Conservation (phyloP, 495 filamentous ascomycete genomes). For the Aspergillus indologenus region DNA sequence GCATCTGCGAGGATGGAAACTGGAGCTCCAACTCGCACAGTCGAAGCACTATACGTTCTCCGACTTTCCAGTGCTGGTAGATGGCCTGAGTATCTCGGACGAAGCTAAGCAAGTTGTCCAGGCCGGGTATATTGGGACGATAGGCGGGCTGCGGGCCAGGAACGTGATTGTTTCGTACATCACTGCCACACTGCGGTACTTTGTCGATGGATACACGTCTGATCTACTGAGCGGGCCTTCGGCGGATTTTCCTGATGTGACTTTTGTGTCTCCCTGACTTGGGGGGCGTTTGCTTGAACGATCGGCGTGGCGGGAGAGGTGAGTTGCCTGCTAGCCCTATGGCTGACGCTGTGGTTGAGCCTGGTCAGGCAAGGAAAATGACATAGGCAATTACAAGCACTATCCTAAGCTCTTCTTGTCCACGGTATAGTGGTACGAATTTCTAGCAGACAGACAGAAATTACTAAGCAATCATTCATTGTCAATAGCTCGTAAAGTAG, state of each 20-base stretch:
- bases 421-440: too few species aligned
- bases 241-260: background rate
- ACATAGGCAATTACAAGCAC: too few species aligned
- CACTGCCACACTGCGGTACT: background rate
- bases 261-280: background rate
- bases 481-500: too few species aligned
- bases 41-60: constrained; percentile 27
- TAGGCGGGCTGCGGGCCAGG: background rate
- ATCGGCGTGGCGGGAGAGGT: too few species aligned
- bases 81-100: constrained; percentile 2
- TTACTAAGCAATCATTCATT: too few species aligned
- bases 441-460: too few species aligned
- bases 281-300: too few species aligned
- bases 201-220: background rate
- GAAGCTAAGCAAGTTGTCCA: background rate
- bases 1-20: constrained; percentile 24
- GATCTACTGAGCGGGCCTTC: background rate
- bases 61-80: constrained; percentile 16
- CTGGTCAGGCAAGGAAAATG: too few species aligned
- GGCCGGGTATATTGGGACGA: background rate
- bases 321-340: too few species aligned
- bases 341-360: too few species aligned
- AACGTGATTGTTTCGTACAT: background rate
- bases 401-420: too few species aligned
- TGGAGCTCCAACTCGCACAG: constrained; percentile 24